These are phyloP conservation scores for Rhytidiadelphus loreus DNA, from an alignment of 225 moss, liverwort and hornwort species.

Conservation along the genomic window DNA sequence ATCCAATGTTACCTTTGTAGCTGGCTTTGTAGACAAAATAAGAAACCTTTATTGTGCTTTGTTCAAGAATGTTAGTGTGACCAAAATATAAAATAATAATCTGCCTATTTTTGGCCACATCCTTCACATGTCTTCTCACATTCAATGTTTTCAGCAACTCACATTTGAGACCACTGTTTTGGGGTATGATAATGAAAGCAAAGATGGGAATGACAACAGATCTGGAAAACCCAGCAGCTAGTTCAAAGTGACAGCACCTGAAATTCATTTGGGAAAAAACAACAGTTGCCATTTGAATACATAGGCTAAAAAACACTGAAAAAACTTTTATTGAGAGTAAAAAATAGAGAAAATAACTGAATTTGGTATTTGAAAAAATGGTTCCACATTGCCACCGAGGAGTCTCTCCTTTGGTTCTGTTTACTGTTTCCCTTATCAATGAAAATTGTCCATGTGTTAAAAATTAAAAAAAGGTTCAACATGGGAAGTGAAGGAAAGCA, in stretches of 20 bases:
- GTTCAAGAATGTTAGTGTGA: no score
- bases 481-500: not conserved
- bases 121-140: no score
- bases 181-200: not conserved
- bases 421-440: no score
- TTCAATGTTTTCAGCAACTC: not conserved
- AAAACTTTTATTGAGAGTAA: not conserved
- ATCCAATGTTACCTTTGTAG: not conserved
- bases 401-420: no score
- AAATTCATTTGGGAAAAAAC: no score
- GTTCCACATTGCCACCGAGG: no score
- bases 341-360: not conserved
- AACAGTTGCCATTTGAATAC: not conserved
- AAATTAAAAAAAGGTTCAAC: not conserved
- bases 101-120: no score
- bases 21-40: not conserved
- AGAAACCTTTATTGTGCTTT: not conserved
- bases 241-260: no score
- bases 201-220: not conserved
- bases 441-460: no score
- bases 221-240: not conserved
- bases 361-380: no score
- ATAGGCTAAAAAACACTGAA: fast-evolving
- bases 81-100: no score
- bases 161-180: not conserved